phyloP scores from a whole-genome alignment of 208 protist genomes.

The Endotrypanum monterogeii region DNA sequence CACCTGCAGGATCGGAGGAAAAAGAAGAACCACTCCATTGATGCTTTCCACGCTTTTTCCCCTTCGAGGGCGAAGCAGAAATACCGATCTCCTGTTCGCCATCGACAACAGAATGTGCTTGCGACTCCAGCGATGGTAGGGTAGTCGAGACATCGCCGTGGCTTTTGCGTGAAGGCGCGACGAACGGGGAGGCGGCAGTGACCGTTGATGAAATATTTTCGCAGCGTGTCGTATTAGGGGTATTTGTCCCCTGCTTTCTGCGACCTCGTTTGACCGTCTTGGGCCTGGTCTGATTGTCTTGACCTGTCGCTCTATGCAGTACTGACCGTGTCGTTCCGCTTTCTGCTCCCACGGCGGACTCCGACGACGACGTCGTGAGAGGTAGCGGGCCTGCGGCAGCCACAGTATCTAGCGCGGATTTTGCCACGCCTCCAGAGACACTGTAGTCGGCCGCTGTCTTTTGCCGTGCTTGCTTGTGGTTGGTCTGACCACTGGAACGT shows the following conservation, averaged over 20 bases:
- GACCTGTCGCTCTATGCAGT: neutral
- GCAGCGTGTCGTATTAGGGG: neutral
- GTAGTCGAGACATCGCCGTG: neutral
- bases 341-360: neutral
- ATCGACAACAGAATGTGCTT: neutral
- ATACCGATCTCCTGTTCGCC: neutral
- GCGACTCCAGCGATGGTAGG: conserved; percentile 6
- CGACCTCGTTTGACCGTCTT: conserved; percentile 8
- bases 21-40: neutral
- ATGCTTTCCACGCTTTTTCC: conserved; percentile 12
- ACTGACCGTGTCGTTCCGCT: neutral
- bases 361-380: neutral
- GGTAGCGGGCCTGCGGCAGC: neutral
- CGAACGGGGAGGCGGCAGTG: neutral
- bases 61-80: neutral
- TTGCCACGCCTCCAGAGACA: conserved; percentile 4
- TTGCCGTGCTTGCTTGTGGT: conserved; percentile 15
- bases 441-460: conserved; percentile 5
- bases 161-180: neutral
- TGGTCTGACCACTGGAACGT: neutral
- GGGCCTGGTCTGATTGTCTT: neutral
- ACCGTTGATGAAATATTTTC: neutral
- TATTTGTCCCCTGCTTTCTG: neutral
- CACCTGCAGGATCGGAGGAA: neutral
- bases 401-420: conserved; percentile 14